Percentiles rank a stretch among this genome's conserved stretches.
Evolutionary conservation across 169 alveolate genomes (phyloP).

Genomic region (Eimeria falciformis): DNA sequence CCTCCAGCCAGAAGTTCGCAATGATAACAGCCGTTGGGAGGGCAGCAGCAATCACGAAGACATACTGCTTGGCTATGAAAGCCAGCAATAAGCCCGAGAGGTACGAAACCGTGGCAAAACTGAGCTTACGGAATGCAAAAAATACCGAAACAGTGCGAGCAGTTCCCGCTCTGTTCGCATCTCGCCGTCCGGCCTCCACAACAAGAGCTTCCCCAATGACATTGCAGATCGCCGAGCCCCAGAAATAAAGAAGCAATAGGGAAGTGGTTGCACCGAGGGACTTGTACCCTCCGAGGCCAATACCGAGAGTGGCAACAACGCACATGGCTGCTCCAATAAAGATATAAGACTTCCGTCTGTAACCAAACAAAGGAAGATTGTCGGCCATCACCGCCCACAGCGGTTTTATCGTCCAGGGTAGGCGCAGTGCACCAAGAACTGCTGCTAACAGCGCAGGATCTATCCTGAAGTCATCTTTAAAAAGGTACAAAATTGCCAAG

Average conservation of each 20-base stretch:
- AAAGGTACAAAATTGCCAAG: constrained; percentile 88
- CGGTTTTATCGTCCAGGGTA: constrained; percentile 90
- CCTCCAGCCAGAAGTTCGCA: constrained; percentile 84
- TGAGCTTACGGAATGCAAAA: constrained; percentile 87
- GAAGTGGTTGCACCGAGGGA: constrained; percentile 85
- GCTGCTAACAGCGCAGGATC: constrained; percentile 87
- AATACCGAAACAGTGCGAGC: constrained; percentile 86
- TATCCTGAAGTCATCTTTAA: constrained; percentile 88
- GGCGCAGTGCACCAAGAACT: constrained; percentile 86
- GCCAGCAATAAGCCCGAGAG: constrained; percentile 84
- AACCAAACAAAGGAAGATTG: constrained; percentile 88
- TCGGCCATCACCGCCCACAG: constrained; percentile 90
- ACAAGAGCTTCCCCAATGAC: constrained; percentile 94
- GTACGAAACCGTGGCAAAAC: constrained; percentile 89
- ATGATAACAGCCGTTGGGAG: constrained; percentile 85
- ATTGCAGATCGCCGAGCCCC: constrained; percentile 82
- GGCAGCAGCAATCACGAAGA: constrained; percentile 86
- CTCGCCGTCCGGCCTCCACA: constrained; percentile 88
- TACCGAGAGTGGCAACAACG: constrained; percentile 77
- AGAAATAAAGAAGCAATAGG: constrained; percentile 46
- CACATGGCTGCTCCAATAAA: constrained; percentile 86
- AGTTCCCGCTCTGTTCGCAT: constrained; percentile 77
- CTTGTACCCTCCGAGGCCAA: constrained; percentile 82
- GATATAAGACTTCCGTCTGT: constrained; percentile 90
- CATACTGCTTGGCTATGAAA: constrained; percentile 81